Evolutionary conservation across 2,329 filamentous ascomycete genomes (phyloP).

Genomic region (Fusarium sp.): DNA sequence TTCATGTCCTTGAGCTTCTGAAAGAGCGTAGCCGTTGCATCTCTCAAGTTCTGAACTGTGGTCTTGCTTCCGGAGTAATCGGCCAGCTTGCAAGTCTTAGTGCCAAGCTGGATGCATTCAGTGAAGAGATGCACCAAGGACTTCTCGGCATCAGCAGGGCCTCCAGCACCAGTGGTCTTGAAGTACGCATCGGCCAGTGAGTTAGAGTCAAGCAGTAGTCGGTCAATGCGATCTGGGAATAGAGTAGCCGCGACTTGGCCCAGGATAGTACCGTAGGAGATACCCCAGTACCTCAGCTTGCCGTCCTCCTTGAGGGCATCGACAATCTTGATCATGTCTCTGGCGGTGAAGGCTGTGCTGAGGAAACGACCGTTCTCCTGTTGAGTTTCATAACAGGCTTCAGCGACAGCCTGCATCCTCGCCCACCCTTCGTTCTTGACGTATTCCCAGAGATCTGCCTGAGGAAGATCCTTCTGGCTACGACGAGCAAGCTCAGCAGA

Average conservation of each 20-base stretch:
- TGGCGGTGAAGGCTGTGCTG: constrained; percentile 54
- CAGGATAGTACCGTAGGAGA: constrained; percentile 44
- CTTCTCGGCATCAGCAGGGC: constrained; percentile 29
- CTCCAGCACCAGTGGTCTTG: constrained; percentile 20
- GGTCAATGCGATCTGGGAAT: constrained; percentile 43
- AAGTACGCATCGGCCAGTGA: constrained; percentile 33
- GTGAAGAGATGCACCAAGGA: constrained; percentile 25
- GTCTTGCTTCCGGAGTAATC: constrained; percentile 33
- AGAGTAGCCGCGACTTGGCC: constrained; percentile 42
- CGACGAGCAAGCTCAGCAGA: constrained; percentile 16
- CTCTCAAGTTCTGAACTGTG: constrained; percentile 20
- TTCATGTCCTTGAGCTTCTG: constrained; percentile 19
- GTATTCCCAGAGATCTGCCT: constrained; percentile 26
- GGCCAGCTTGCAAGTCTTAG: constrained; percentile 28
- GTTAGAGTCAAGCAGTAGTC: constrained; percentile 44
- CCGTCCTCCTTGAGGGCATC: constrained; percentile 40
- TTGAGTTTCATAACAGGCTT: constrained; percentile 47
- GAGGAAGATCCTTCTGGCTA: constrained; percentile 1
- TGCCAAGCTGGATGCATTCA: constrained; percentile 33
- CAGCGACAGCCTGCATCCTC: constrained; percentile 1
- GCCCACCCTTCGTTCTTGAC: constrained; percentile 19
- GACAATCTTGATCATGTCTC: constrained; percentile 54
- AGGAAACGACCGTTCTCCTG: constrained; percentile 49
- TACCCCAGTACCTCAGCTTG: constrained; percentile 54
- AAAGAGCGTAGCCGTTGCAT: constrained; percentile 7